These are phyloP conservation scores for Coemansia sp. DNA, from an alignment of 192 early-diverging fungal species.

Conservation along the genomic window DNA sequence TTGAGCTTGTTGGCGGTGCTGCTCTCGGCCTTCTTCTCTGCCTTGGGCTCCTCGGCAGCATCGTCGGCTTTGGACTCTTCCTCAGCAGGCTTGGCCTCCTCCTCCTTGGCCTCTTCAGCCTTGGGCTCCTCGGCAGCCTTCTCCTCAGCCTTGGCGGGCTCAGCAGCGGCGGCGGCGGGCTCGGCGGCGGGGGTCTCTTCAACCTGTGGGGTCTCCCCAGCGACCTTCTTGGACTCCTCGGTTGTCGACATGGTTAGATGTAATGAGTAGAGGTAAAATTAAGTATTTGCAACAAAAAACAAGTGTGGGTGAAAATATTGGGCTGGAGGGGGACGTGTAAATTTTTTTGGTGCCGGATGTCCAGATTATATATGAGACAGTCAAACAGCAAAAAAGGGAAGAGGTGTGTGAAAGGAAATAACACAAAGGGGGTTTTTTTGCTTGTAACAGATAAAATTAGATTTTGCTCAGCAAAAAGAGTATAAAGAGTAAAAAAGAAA, in stretches of 20 bases:
- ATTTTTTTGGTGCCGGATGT: slow-evolving; percentile 2
- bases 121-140: slow-evolving; percentile 25
- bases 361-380: slow-evolving; percentile 9
- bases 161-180: slow-evolving; percentile 12
- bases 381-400: slow-evolving; percentile 8
- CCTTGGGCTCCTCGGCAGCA: slow-evolving; percentile 13
- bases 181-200: slow-evolving; percentile 15
- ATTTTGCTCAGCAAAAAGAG: slow-evolving; percentile 50
- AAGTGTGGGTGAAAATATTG: slow-evolving; percentile 13
- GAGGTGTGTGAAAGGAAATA: slow-evolving; percentile 1
- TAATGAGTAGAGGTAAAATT: slow-evolving; percentile 6
- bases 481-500: slow-evolving; percentile 16
- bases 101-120: slow-evolving; percentile 15
- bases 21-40: slow-evolving; percentile 23
- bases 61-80: slow-evolving; percentile 17
- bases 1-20: slow-evolving; percentile 41
- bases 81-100: slow-evolving; percentile 20
- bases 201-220: slow-evolving; percentile 9
- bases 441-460: slow-evolving; percentile 35
- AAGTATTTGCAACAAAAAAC: slow-evolving; percentile 15
- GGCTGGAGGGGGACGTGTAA: not conserved
- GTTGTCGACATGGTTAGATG: slow-evolving; percentile 21
- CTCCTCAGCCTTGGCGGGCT: slow-evolving; percentile 8
- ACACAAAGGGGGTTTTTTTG: slow-evolving; percentile 7
- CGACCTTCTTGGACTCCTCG: slow-evolving; percentile 7